Conservation (phyloP, 306 rosid species). For the Casuarina equisetifolia region DNA sequence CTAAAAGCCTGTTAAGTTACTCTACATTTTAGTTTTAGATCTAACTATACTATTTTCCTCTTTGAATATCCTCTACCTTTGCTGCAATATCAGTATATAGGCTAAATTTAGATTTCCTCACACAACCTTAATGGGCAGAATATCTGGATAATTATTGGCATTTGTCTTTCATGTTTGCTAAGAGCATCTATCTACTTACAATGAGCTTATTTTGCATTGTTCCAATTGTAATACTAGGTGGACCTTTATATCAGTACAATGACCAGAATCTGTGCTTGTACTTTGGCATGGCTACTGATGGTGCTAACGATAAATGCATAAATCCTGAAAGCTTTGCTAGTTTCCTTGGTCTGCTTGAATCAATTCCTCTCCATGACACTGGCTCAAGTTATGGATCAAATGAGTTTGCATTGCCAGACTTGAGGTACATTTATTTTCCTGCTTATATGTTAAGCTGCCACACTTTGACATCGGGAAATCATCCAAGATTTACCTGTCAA, state of each 20-base stretch:
- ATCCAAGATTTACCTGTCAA: not conserved
- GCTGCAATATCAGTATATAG: not conserved
- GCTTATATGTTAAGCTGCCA: not conserved
- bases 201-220: slow-evolving; percentile 20
- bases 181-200: slow-evolving; percentile 19
- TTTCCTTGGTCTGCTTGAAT: slow-evolving; percentile 82
- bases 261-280: slow-evolving; percentile 68
- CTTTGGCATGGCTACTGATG: slow-evolving; percentile 54
- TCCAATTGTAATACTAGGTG: slow-evolving; percentile 46
- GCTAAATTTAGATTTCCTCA: slow-evolving; percentile 3
- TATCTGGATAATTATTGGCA: not conserved
- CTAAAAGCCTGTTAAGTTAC: not conserved
- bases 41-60: not conserved
- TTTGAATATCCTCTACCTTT: not conserved
- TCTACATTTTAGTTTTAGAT: not conserved
- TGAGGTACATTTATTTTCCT: slow-evolving; percentile 47
- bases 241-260: slow-evolving; percentile 65
- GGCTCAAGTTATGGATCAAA: slow-evolving; percentile 60
- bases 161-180: slow-evolving; percentile 5
- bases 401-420: slow-evolving; percentile 67
- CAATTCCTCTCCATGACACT: slow-evolving; percentile 79
- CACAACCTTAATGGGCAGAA: not conserved
- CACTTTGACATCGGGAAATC: not conserved
- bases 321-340: slow-evolving; percentile 81
- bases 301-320: slow-evolving; percentile 67